Percentiles rank a stretch among this genome's conserved stretches.
These are phyloP conservation scores for Sugiyamaella xylanicola DNA, from an alignment of 1,139 yeast genomes.

Conservation along the genomic window DNA sequence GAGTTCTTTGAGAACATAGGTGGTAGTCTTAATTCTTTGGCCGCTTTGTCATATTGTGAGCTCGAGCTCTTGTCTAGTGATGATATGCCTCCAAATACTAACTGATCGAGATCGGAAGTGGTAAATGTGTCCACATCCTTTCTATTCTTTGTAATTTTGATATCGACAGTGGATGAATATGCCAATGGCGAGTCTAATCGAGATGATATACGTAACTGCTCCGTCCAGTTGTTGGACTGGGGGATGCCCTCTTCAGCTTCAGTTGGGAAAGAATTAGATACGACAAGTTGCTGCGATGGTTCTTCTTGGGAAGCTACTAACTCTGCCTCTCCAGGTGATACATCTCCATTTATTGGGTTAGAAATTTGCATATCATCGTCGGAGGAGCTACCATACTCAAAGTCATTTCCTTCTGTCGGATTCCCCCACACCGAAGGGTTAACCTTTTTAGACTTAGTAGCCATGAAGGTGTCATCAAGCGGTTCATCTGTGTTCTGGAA, in stretches of 20 bases:
- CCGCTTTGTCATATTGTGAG: constrained; percentile 32
- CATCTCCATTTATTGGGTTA: neutral
- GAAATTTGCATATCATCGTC: constrained; percentile 11
- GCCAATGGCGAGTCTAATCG: constrained; percentile 28
- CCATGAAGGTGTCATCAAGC: constrained; percentile 22
- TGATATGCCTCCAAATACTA: constrained; percentile 54
- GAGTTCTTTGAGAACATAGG: constrained; percentile 26
- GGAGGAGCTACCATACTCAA: constrained; percentile 20
- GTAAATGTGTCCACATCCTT: constrained; percentile 32
- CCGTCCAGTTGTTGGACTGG: constrained; percentile 26
- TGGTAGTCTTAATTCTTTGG: constrained; percentile 33
- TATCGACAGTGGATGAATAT: neutral
- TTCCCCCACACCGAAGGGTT: constrained; percentile 19
- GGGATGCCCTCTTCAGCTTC: constrained; percentile 1
- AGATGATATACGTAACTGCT: constrained; percentile 25
- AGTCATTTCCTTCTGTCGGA: constrained; percentile 14
- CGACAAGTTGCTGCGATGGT: neutral
- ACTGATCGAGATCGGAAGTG: constrained; percentile 49
- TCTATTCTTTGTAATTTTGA: neutral
- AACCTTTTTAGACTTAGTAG: neutral
- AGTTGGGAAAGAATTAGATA: neutral
- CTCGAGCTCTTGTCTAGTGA: constrained; percentile 29
- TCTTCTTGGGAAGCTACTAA: neutral
- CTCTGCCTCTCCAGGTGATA: neutral
- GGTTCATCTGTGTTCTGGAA: neutral